Evolutionary conservation across 805 yeast genomes (phyloP), one percentile per base, ranked within the genome.

Genomic region (Kregervanrija pseudodelftensis): DNA sequence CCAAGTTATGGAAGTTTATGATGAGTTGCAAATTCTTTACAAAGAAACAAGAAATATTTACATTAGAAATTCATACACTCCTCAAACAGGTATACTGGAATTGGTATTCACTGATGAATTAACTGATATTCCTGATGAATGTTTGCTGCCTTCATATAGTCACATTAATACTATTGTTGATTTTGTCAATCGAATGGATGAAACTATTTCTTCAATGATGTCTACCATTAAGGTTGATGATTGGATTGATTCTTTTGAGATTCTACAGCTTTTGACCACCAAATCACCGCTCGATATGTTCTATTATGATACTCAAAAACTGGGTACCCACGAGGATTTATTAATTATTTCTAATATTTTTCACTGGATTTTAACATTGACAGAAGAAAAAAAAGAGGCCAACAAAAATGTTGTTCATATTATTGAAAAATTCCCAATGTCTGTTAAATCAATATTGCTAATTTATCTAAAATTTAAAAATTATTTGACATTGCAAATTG

Each of bases 211-310:
- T 2, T 73, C 75, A 3, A 69, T 82, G 31, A 80, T 82, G 57
- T 68, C 65, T 28, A 73, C 77, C 10, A 73, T 83, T 32, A 72
- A 78, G 11, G 61, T 79, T 11, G 76, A 75, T 48, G 95, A 90
- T 54, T 91, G 97, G 96, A 69, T 87, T 42, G 73, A 74, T 44
- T 76, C 82, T 3, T 85, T 77, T 59, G 91, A 87, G 56, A 64
- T 81, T 1, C 63, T 91, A 38, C 96, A 90, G 58, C 67, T 76
- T 31, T 82, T 83, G 47, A 76, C 82, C 22, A 76, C 77, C 16
- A 79, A 74, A 40, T 72, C 80, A 0, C 59, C 74, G 32, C 64
- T 76, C 10, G 74, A 82, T 8, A 65, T 88, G 46, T 81, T 84
- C 57, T 68, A 73, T 41, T 75, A 79, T 58, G 74, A 64, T 47